phyloP scores from a whole-genome alignment of 257 asterid genomes.

The Linderniella brevidens region DNA sequence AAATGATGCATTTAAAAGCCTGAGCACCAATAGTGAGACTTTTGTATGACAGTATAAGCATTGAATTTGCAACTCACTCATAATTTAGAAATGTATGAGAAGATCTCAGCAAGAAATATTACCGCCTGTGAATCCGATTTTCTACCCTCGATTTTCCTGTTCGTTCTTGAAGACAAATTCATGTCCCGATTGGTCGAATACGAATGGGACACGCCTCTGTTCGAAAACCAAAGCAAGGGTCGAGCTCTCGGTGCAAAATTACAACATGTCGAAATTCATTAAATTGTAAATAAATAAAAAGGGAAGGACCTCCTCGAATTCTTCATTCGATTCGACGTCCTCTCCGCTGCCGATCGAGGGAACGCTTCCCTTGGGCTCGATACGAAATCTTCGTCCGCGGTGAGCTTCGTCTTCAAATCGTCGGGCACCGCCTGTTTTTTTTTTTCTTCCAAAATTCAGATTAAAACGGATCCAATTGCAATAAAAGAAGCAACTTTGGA shows the following conservation, averaged over 20 bases:
- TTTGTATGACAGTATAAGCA: too few relatives aligned
- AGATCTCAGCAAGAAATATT: constrained; percentile 28
- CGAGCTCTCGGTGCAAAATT: neutral
- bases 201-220: constrained; percentile 82
- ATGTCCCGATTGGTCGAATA: constrained; percentile 56
- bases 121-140: constrained; percentile 25
- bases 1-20: too few relatives aligned
- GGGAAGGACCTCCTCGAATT: constrained; percentile 40
- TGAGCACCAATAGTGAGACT: too few relatives aligned
- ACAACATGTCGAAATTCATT: neutral
- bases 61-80: too few relatives aligned
- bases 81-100: neutral
- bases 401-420: constrained; percentile 79
- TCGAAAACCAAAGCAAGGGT: constrained; percentile 3
- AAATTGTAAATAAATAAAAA: neutral
- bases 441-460: neutral
- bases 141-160: constrained; percentile 37
- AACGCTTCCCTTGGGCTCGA: constrained; percentile 84
- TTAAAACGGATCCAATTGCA: neutral
- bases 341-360: constrained; percentile 59
- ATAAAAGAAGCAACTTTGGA: too few relatives aligned
- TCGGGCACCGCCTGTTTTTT: constrained; percentile 74
- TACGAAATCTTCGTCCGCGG: constrained; percentile 69
- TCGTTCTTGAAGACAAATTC: constrained; percentile 30
- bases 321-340: constrained; percentile 41